phyloP scores from a whole-genome alignment of 2,329 filamentous ascomycete species.

The Exophiala spinifera region DNA sequence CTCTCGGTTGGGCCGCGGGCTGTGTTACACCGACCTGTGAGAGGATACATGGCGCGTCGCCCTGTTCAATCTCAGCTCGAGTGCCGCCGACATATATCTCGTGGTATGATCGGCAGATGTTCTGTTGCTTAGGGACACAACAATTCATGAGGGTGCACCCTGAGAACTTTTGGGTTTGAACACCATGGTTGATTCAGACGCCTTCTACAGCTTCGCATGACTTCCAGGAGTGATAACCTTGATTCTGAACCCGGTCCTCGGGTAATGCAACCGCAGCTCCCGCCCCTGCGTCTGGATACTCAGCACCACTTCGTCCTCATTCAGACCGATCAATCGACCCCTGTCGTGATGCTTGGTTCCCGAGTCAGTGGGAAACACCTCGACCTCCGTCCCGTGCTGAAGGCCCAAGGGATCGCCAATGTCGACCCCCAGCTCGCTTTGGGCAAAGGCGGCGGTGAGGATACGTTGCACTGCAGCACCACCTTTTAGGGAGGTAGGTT shows the following conservation, averaged over 20 bases:
- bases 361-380: constrained; percentile 61
- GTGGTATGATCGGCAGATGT: background rate
- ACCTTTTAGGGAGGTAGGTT: constrained; percentile 49
- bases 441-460: constrained; percentile 45
- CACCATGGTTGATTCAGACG: background rate
- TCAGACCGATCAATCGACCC: constrained; percentile 55
- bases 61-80: background rate
- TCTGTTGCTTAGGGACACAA: background rate
- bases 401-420: constrained; percentile 53
- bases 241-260: constrained; percentile 45
- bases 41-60: background rate
- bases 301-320: constrained; percentile 56
- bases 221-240: constrained; percentile 12
- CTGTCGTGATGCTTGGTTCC: constrained; percentile 58
- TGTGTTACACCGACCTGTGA: background rate
- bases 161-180: background rate
- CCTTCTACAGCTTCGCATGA: constrained; percentile 17
- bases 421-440: constrained; percentile 47
- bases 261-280: constrained; percentile 58
- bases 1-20: background rate
- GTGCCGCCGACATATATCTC: background rate
- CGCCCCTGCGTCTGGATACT: constrained; percentile 46
- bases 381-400: constrained; percentile 53
- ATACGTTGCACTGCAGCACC: constrained; percentile 53
- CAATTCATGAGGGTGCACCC: background rate